Base-by-base conservation (phyloP, 2,329 filamentous ascomycete genomes). In the Chaetomium globosum region DNA sequence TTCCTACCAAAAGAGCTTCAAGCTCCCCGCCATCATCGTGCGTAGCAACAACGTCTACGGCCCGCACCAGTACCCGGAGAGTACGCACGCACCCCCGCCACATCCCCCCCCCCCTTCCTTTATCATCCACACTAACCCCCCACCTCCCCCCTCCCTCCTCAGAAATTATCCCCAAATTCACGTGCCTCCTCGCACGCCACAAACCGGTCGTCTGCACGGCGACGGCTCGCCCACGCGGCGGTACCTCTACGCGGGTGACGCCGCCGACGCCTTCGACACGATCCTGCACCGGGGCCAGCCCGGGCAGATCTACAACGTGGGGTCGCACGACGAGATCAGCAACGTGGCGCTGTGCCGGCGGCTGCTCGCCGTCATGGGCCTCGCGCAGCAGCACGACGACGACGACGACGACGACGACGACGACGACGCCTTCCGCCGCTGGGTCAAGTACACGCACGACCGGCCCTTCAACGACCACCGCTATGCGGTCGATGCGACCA, bases 131-230 rank as follows among this genome's bases (percentile, higher is more conserved):
- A 23, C 46, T 52, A 8, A 33, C 54, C 10, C 49, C 12, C 46
- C 1, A n/a, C n/a, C n/a, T n/a, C 4, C 2, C 16, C 19, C 12
- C 12, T 16, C 2, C 13, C 13, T 9, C 74, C 91, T 8, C 74
- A 92, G 90, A 94, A 80, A 90, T 94, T 68, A 94, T 94, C 61
- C 89, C 91, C 33, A 93, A 93, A 74, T 94, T 94, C 77, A 87
- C 85, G 59, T 90, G 87, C 74, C 81, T 93, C 31, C 81, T 93
- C 19, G 85, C 89, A 72, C 83, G 89, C 21, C 79, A 81, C 33
- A 82, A 85, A 66, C 88, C 89, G 12, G 84, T 93, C 0, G 85
- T 90, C 82, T 94, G 13, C 91, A 94, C 74, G 91, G 91, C 31
- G 87, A 92, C 70, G 91, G 91, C 33, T 87, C 84, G 39, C 89